Percentiles rank a stretch among this genome's conserved stretches.
These are phyloP conservation scores for Puya raimondii DNA, from an alignment of 176 grass and related monocot species.

Conservation along the genomic window DNA sequence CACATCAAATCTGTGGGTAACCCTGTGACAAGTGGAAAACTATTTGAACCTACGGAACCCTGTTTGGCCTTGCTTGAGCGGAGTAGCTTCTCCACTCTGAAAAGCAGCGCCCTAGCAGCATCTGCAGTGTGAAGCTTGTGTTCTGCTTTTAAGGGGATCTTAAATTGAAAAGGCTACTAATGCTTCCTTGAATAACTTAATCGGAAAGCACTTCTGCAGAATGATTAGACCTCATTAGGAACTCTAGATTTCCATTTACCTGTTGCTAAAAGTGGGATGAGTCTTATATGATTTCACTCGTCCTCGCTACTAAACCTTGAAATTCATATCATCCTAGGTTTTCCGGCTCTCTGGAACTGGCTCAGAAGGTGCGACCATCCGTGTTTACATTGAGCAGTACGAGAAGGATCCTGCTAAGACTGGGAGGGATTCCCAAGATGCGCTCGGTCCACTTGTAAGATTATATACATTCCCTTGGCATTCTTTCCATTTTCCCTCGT, in stretches of 20 bases:
- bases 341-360: constrained; percentile 95
- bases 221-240: neutral
- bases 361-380: constrained; percentile 81
- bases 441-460: constrained; percentile 75
- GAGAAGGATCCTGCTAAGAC: constrained; percentile 77
- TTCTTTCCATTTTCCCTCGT: neutral
- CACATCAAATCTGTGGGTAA: no score
- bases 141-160: no score
- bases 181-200: no score
- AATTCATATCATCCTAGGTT: constrained; percentile 35
- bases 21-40: no score
- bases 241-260: neutral
- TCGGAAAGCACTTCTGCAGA: no score
- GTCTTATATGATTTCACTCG: neutral
- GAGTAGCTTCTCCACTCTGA: no score
- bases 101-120: no score
- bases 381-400: constrained; percentile 95
- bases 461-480: neutral
- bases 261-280: neutral
- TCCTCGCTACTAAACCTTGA: neutral
- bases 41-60: no score
- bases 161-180: no score
- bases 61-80: no score
- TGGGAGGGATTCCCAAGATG: constrained; percentile 76
- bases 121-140: no score